Percentiles rank a stretch among this genome's conserved stretches.
phyloP scores from a whole-genome alignment of 139 green algal species.

The Nannochloris sp. region DNA sequence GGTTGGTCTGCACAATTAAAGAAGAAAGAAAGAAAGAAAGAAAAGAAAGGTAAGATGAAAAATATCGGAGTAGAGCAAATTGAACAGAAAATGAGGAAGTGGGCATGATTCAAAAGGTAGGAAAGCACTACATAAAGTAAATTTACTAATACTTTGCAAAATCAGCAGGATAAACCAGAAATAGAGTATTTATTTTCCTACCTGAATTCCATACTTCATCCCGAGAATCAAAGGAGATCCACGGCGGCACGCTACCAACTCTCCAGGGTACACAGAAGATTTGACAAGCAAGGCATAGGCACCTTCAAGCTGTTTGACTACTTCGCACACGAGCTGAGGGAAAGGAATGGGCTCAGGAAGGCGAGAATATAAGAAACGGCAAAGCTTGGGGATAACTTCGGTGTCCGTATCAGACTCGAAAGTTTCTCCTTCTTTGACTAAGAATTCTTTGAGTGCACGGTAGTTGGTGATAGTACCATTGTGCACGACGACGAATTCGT shows the following conservation, averaged over 20 bases:
- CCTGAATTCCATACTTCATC: conserved; percentile 55
- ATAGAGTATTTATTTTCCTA: no score
- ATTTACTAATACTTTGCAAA: neutral
- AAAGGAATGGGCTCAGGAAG: conserved; percentile 47
- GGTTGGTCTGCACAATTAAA: neutral
- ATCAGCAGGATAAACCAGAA: no score
- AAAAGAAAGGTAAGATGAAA: neutral
- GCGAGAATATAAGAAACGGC: conserved; percentile 75
- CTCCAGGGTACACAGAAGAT: conserved; percentile 84
- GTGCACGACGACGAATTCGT: conserved; percentile 95
- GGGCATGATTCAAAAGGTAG: neutral
- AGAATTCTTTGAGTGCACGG: conserved; percentile 78
- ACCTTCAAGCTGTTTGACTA: conserved; percentile 93
- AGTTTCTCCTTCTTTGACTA: conserved; percentile 80
- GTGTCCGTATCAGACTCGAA: conserved; percentile 98
- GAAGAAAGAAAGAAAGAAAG: neutral
- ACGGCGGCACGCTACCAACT: conserved; percentile 94
- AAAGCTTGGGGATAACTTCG: conserved; percentile 95
- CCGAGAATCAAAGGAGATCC: conserved; percentile 90
- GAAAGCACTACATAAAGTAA: neutral
- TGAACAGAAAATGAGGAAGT: neutral
- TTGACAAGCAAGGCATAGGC: conserved; percentile 97
- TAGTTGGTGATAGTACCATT: conserved; percentile 99
- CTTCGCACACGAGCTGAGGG: conserved; percentile 87
- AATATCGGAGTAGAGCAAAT: neutral